Evolutionary conservation across 176 grass and related monocot species (phyloP), one percentile per base, ranked within the genome.

Genomic region (Sorghum bicolor): DNA sequence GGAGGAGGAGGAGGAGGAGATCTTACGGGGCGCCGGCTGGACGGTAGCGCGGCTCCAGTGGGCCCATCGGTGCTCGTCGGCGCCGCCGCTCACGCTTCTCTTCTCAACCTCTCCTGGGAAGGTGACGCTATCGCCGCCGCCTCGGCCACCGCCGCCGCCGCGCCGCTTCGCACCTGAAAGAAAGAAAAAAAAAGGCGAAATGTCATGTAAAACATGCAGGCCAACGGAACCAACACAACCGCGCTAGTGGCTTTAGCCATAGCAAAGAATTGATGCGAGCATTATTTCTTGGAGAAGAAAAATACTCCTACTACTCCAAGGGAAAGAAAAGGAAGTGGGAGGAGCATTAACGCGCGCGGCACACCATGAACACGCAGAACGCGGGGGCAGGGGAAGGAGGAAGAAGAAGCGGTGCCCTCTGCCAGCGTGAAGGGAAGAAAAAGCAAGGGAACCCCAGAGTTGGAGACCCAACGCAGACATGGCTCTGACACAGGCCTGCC

Each of bases 201-300:
- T 80, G 88, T 90, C 89, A 83, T 86, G 84, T 79, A 50, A 90
- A 83, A 28, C 80, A 83, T 74, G 80, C 89, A 15, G 80, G 13
- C 75, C 80, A 90, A 75, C 84, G 75, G 83, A 44, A 83, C 74
- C 36, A 57, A 65, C 22, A 24, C 1, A 47, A 47, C 63, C 5
- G 16, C 10, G 38, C 29, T 17, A 57, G 50, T 6, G 50, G 50
- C 17, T 7, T 20, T 53, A 20, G 6, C 48, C 17, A 20, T 34
- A 65, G 5, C 33, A 34, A 34, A 34, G 33, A 24, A 72, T 72
- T 3, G 36, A 74, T 20, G n/a, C 24, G n/a, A 34, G 79, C 45
- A 38, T 81, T 70, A 25, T 55, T 69, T 39, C 45, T 15, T 52
- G 0, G 25, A 26, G 3, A 69, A 5, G 5, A 47, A 13, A 22